These are phyloP conservation scores for Colletotrichum simmondsii DNA, from an alignment of 2,329 filamentous ascomycete species.

Conservation along the genomic window DNA sequence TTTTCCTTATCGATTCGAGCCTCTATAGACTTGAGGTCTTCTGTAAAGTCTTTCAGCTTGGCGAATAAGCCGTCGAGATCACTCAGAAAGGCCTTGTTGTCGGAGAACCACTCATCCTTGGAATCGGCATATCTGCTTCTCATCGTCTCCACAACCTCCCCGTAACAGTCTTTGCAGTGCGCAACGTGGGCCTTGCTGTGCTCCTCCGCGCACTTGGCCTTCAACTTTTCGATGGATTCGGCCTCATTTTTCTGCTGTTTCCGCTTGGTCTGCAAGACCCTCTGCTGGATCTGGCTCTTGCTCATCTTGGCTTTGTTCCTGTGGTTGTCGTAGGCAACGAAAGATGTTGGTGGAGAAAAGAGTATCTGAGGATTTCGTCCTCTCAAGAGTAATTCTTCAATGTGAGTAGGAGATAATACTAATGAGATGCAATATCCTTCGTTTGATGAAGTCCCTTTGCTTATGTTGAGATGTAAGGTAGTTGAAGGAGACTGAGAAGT, in stretches of 20 bases:
- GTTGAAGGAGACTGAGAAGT: not conserved
- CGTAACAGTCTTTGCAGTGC: conserved; percentile 61
- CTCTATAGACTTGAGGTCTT: conserved; percentile 59
- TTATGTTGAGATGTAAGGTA: not conserved
- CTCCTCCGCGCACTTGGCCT: conserved; percentile 52
- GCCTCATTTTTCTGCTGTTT: conserved; percentile 33
- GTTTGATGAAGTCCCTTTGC: not conserved
- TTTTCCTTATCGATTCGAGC: conserved; percentile 62
- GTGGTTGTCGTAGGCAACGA: not conserved
- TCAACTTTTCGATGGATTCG: conserved; percentile 55
- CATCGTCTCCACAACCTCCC: conserved; percentile 58
- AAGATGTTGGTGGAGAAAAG: not conserved
- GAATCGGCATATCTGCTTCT: conserved; percentile 50
- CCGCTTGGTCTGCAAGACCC: conserved; percentile 15
- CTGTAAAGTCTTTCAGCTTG: conserved; percentile 55
- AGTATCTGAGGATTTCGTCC: not conserved
- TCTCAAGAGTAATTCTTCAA: not conserved
- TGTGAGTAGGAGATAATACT: too few relatives aligned
- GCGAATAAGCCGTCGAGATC: conserved; percentile 61
- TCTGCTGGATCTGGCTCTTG: conserved; percentile 7
- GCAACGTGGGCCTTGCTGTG: conserved; percentile 55
- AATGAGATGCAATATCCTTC: too few relatives aligned
- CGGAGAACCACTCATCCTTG: conserved; percentile 62
- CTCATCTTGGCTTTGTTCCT: not conserved
- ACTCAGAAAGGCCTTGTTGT: conserved; percentile 58